Base-by-base conservation (phyloP, 2,329 filamentous ascomycete species). In the Monilinia fructicola region DNA sequence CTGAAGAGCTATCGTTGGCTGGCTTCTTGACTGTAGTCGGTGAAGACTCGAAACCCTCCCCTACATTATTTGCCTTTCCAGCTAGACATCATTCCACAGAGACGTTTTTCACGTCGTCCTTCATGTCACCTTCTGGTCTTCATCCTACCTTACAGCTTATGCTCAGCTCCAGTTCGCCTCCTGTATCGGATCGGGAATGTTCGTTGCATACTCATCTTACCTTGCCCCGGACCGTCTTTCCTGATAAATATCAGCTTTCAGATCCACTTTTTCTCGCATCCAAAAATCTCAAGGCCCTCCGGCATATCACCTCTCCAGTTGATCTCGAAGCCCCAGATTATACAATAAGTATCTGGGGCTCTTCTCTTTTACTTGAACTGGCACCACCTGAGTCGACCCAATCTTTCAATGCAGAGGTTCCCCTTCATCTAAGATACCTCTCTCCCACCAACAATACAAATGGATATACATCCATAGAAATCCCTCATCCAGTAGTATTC, bases 311-410 rank as follows among this genome's bases (percentile, higher is more conserved):
- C 35, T 85, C 90, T 16, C 91, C 92, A 26, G 90, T 93, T 9
- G 93, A 98, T 72, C 87, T 98, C 64, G 94, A 98, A 79, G 93
- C 92, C 0, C 94, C 94, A 1, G 89, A 90, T 73, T 98, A 96
- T 81, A 86, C 88, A 1, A 84, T 92, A 40, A 75, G 83, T 9
- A 78, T 82, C 42, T 97, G 94, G 94, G 94, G 94, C 6, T 93
- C 90, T 0, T 87, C 84, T 21, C 82, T 92, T 21, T 82, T 97
- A 5, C 78, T 97, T 26, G 88, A 95, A 75, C 83, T 98, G 50
- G 84, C 86, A 0, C 86, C 89, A 0, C 68, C 73, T 0, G 80
- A 61, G 14, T 14, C 38, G 16, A 26, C 60, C 21, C 77, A 79
- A 16, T 68, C 76, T 1, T 92, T 87, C 86, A 89, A 84, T 9